Conservation (phyloP, 2,329 filamentous ascomycete species). For the Thielaviopsis ethacetica region DNA sequence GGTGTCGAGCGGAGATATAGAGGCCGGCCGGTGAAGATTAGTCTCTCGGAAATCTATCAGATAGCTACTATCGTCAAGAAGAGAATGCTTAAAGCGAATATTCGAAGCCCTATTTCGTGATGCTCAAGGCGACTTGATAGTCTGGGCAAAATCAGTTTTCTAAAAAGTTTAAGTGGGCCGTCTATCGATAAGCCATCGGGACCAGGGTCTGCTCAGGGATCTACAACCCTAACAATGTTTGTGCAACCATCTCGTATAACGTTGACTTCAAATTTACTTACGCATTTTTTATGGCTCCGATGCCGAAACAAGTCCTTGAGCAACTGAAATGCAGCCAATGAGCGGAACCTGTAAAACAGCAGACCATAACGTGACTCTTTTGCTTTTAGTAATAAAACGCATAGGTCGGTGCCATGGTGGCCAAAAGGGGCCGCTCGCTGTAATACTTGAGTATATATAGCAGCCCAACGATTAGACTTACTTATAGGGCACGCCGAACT, state of each 20-base stretch:
- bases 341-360: background rate
- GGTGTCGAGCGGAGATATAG: background rate
- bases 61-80: background rate
- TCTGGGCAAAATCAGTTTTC: background rate
- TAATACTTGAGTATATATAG: no score
- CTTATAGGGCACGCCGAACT: no score
- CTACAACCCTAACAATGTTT: background rate
- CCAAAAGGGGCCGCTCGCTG: background rate
- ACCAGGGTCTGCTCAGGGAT: no score
- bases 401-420: background rate
- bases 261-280: background rate
- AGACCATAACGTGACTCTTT: background rate
- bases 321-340: background rate
- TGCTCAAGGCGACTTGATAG: background rate
- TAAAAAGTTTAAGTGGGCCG: constrained; percentile 4
- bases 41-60: background rate
- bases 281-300: background rate
- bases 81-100: no score
- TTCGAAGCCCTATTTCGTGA: background rate
- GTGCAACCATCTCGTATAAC: background rate
- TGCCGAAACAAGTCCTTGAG: background rate
- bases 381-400: background rate
- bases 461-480: no score
- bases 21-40: background rate
- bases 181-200: background rate